phyloP scores from a whole-genome alignment of 2,329 filamentous ascomycete genomes.

The Fusarium nanum region DNA sequence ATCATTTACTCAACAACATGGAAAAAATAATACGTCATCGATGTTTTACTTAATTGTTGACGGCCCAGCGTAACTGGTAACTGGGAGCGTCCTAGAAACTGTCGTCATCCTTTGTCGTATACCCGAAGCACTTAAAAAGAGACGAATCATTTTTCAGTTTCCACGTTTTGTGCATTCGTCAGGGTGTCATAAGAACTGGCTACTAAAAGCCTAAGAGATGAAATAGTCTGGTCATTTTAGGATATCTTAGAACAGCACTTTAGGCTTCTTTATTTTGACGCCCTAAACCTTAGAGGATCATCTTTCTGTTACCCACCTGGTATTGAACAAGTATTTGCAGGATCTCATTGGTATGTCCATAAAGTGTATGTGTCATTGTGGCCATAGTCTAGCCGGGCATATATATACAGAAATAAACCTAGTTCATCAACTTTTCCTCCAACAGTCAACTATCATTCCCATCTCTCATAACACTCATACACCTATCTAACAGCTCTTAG shows the following conservation, averaged over 20 bases:
- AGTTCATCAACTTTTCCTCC: not conserved
- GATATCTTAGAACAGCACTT: too few relatives aligned
- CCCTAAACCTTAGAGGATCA: not conserved
- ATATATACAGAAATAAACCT: constrained; percentile 3
- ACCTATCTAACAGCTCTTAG: constrained; percentile 25
- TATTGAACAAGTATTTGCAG: not conserved
- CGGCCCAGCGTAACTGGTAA: not conserved
- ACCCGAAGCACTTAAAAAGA: not conserved
- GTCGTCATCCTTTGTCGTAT: not conserved
- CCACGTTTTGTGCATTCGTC: not conserved
- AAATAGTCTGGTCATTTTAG: too few relatives aligned
- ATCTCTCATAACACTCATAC: constrained; percentile 2
- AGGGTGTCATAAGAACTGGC: too few relatives aligned
- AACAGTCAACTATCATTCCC: not conserved
- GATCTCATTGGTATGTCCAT: not conserved
- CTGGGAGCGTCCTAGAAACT: not conserved
- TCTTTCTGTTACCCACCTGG: too few relatives aligned
- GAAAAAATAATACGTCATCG: not conserved
- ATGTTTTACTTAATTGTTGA: not conserved
- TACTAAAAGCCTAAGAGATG: too few relatives aligned
- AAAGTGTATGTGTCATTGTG: not conserved
- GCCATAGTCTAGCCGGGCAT: not conserved
- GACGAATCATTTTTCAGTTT: not conserved
- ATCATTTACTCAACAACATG: not conserved
- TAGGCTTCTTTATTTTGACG: too few relatives aligned